These are phyloP conservation scores for Caloboletus inedulis DNA, from an alignment of 1,284 basidiomycete genomes.

Conservation along the genomic window DNA sequence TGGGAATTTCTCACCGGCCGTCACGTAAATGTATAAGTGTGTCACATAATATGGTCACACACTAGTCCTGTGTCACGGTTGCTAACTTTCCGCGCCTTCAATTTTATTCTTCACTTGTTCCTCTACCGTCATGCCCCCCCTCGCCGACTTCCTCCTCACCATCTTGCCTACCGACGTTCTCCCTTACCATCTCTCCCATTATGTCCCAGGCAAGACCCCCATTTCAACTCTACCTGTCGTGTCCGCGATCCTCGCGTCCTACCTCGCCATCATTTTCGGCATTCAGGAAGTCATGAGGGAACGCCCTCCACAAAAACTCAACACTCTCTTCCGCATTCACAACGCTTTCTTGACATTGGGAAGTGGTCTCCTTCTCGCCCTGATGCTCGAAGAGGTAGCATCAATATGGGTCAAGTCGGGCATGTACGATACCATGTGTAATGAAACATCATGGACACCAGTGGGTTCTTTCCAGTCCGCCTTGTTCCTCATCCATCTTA, in stretches of 20 bases:
- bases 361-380: constrained; percentile 74
- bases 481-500: constrained; percentile 8
- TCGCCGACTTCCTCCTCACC: constrained; percentile 69
- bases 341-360: constrained; percentile 86
- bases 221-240: constrained; percentile 80
- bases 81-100: neutral
- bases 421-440: constrained; percentile 78
- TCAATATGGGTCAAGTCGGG: constrained; percentile 74
- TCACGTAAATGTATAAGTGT: neutral
- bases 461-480: constrained; percentile 45
- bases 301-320: constrained; percentile 74
- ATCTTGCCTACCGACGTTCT: constrained; percentile 52
- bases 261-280: constrained; percentile 89
- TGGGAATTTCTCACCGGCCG: too few species aligned
- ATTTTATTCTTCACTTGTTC: constrained; percentile 17
- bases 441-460: constrained; percentile 76
- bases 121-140: constrained; percentile 54
- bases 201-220: constrained; percentile 73
- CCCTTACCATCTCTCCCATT: constrained; percentile 62
- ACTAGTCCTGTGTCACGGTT: constrained; percentile 16
- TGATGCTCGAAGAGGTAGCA: constrained; percentile 89
- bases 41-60: constrained; percentile 2
- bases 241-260: constrained; percentile 65
- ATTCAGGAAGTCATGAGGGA: constrained; percentile 84
- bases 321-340: constrained; percentile 87